Evolutionary conservation across 2,329 filamentous ascomycete species (phyloP), one percentile per base, ranked within the genome.

Genomic region (Pseudocercospora ulei): DNA sequence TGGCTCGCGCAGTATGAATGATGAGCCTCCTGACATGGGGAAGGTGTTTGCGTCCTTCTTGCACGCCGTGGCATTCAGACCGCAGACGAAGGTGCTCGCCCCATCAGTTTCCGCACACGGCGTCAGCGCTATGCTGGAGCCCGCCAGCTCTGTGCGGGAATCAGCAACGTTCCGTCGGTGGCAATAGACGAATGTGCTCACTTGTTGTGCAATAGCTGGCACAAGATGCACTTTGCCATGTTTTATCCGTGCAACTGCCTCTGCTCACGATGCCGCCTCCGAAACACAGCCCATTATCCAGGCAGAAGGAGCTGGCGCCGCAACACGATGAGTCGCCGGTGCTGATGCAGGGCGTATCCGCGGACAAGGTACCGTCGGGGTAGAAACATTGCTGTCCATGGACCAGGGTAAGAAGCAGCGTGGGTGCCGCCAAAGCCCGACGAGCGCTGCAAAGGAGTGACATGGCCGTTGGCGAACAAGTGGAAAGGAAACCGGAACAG

Each of bases 241-340:
- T 50, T 36, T 55, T 45, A 29, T 60, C 57, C 11, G 56, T 59
- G 40, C 57, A 59, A 25, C 53, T 57, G 13, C 45, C 47, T 38
- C 56, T 43, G 12, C 42, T 55, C 25, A 58, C 46, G 7, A 60
- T 44, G 7, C 56, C 55, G 12, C 43, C 47, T 7, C 48, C 48
- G 35, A 54, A 58, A 36, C 56, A 60, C 7, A 59, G 39, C 9
- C 57, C 56, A 38, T 55, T 54, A 13, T 54, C 53, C 49, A 59
- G 27, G 35, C 57, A 59, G 33, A 55, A 56, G 4, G 54, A 45
- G 26, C 48, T 43, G 11, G 49, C 38, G 6, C 42, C 44, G 35
- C 57, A 60, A 37, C 57, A 60, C 14, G 55, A 43, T 5, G 54
- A 53, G 7, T 38, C 41, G 3, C 23, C 30, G 9, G 37, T 31